Evolutionary conservation across 2,329 filamentous ascomycete genomes (phyloP).

Genomic region (Stachybotrys chartarum): DNA sequence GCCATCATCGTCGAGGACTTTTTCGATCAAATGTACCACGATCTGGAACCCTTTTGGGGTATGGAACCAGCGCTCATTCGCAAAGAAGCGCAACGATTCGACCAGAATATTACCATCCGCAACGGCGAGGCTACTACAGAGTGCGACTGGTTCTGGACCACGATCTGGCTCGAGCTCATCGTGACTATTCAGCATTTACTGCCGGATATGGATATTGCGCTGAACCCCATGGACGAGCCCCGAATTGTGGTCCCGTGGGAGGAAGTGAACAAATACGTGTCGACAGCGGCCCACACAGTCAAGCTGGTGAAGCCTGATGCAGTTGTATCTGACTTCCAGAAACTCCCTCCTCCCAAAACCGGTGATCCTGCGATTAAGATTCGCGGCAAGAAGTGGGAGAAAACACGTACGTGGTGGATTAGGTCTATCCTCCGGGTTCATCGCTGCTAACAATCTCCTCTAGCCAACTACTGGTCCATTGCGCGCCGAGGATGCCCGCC

Average conservation of each 20-base stretch:
- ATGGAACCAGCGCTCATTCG: conserved; percentile 39
- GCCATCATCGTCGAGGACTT: conserved; percentile 55
- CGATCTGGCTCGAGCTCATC: conserved; percentile 48
- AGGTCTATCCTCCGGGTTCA: not conserved
- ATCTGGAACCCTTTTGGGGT: conserved; percentile 52
- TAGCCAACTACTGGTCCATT: conserved; percentile 50
- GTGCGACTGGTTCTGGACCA: conserved; percentile 52
- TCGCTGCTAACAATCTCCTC: not conserved
- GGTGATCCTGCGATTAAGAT: conserved; percentile 25
- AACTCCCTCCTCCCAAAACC: conserved; percentile 30
- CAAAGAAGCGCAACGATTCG: conserved; percentile 44
- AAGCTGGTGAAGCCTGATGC: conserved; percentile 35
- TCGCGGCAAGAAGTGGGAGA: conserved; percentile 41
- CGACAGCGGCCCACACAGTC: conserved; percentile 40
- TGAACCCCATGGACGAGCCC: conserved; percentile 63
- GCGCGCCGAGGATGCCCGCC: conserved; percentile 55
- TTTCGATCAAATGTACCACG: conserved; percentile 57
- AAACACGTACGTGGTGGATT: conserved; percentile 32
- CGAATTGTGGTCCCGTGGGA: conserved; percentile 58
- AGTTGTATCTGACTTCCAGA: conserved; percentile 35
- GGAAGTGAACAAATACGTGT: conserved; percentile 47
- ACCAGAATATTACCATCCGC: conserved; percentile 55
- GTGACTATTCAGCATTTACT: conserved; percentile 45
- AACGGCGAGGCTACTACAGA: conserved; percentile 41
- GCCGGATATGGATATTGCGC: conserved; percentile 60